Base-by-base conservation (phyloP, 352 stramenopile genomes). In the Globisporangium carolinianum region DNA sequence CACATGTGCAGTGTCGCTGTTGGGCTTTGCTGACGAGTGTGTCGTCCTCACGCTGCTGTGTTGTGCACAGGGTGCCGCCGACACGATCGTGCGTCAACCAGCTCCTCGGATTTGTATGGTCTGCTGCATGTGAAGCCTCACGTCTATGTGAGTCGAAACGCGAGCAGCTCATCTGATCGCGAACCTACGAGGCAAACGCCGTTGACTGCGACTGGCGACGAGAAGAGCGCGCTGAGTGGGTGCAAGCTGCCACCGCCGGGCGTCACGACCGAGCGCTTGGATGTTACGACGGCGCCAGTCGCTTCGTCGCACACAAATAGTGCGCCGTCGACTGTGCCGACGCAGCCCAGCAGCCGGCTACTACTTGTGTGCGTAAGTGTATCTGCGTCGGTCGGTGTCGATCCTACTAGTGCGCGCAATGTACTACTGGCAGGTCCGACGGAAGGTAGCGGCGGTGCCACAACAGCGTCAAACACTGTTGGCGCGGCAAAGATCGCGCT, bases 41-140 rank as follows among this genome's bases (percentile, higher is more conserved):
- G n/a, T n/a, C n/a, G n/a, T n/a, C n/a, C n/a, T n/a, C n/a, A n/a
- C n/a, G n/a, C n/a, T n/a, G n/a, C n/a, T n/a, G n/a, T n/a, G n/a
- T n/a, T n/a, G n/a, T n/a, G n/a, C n/a, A n/a, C 60, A 84, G 76
- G 83, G 83, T 43, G 78, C 83, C 39, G 69, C 82, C 4, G 83
- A 92, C 50, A 93, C 83, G 0, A 93, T 93, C 62, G 83, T 91
- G 61, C 51, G 67, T 57, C 14, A 17, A 2, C 39, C 4, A 9
- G 24, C 6, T 55, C 2, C 39, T 47, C 12, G 3, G 17, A 38
- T 4, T 47, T 6, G 9, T 12, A 7, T 0, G 8, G 17, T 8
- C 18, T 32, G 7, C 11, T 52, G 47, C 8, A 18, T 52, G 24
- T 32, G 24, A 32, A 32, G 24, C 37, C n/a, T 51, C 24, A 32